Evolutionary conservation across 1,139 yeast genomes (phyloP), one percentile per base, ranked within the genome.

Genomic region (Wickerhamomyces sp.): DNA sequence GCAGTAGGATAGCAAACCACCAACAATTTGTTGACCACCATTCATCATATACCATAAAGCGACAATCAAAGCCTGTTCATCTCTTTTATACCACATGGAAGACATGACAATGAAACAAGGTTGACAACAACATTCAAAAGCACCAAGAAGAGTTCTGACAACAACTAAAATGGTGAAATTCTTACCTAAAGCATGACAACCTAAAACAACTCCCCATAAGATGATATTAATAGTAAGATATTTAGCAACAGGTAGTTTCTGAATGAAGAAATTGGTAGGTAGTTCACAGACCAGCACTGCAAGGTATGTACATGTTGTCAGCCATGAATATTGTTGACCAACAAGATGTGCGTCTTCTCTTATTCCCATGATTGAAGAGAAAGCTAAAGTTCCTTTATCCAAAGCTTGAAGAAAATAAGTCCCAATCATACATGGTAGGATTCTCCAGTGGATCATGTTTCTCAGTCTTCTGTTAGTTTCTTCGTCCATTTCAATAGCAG

Each of bases 71-170:
- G 41, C 67, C 62, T 28, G 69, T 51, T 76, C 81, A 14, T 69
- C 67, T 43, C 68, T 66, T 19, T 64, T 68, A 50, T 73, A 76
- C 67, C 75, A 76, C 60, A 72, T 76, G 14, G 74, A 62, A 4
- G 78, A 72, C 31, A 80, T 62, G 19, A 81, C 67, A 21, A 78
- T 72, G 47, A 75, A 77, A 0, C 79, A 80, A 1, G 84, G 85
- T 18, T 78, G 70, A 45, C 74, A 63, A 5, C 74, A 66, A 36
- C 74, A 65, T 54, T 81, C 87, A 33, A 76, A 64, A 39, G 68
- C 55, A 2, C 87, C 87, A 24, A 78, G 55, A 10, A 76, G 45
- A 18, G 72, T 68, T 37, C 82, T 61, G 12, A 71, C 63, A 16
- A 69, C 67, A 48, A 76, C 58, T 29, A 74, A 61, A 1, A 78